Evolutionary conservation across 345 rosid genomes (phyloP).

Genomic region (Eutrema heterophyllum): DNA sequence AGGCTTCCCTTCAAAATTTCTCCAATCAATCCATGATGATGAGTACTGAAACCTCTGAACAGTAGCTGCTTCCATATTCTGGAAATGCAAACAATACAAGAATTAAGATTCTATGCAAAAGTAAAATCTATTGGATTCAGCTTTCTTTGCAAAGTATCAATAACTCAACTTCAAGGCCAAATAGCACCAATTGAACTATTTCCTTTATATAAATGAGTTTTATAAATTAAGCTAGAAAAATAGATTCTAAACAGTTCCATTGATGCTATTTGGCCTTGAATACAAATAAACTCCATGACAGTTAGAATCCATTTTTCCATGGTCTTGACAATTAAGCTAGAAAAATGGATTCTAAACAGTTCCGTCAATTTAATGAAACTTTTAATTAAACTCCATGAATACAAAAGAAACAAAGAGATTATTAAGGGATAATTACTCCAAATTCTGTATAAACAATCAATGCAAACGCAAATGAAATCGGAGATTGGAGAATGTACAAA

Average conservation of each 20-base stretch:
- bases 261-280: too few relatives aligned
- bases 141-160: neutral
- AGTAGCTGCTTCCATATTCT: conserved; percentile 53
- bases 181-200: neutral
- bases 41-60: conserved; percentile 43
- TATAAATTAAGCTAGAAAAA: neutral
- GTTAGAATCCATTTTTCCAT: too few relatives aligned
- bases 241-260: too few relatives aligned
- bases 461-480: conserved; percentile 15
- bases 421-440: neutral
- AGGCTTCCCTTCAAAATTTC: conserved; percentile 29
- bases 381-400: neutral
- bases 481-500: conserved; percentile 19
- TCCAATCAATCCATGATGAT: conserved; percentile 37
- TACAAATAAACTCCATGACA: too few relatives aligned
- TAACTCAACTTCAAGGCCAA: neutral
- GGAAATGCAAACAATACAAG: neutral
- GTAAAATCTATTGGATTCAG: neutral
- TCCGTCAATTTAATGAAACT: too few relatives aligned
- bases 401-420: neutral
- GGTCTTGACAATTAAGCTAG: too few relatives aligned
- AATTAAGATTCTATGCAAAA: neutral
- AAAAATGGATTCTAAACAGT: too few relatives aligned
- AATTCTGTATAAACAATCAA: neutral
- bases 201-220: neutral